Conservation (phyloP, 768 basidiomycete species). For the Lentinula sp. region DNA sequence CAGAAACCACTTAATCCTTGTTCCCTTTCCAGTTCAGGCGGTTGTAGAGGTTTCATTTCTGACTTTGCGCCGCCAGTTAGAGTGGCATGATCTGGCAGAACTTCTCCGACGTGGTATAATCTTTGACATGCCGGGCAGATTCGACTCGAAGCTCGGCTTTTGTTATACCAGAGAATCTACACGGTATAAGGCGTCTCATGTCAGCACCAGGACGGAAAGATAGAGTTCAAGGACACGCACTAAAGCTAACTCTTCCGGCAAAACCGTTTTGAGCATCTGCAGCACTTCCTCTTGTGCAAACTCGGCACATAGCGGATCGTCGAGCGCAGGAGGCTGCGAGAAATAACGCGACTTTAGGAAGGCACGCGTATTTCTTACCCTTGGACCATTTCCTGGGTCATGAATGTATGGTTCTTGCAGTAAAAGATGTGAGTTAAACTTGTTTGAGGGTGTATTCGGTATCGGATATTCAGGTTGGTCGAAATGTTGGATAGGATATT, state of each 20-base stretch:
- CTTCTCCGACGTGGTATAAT: slow-evolving; percentile 65
- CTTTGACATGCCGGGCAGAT: slow-evolving; percentile 77
- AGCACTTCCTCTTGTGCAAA: slow-evolving; percentile 72
- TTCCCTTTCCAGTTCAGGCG: slow-evolving; percentile 44
- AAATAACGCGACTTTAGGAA: slow-evolving; percentile 64
- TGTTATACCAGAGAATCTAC: slow-evolving; percentile 83
- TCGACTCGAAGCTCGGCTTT: slow-evolving; percentile 62
- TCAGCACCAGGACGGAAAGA: not conserved
- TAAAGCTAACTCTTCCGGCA: slow-evolving; percentile 68
- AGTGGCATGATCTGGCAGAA: slow-evolving; percentile 40
- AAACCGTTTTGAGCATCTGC: slow-evolving; percentile 62
- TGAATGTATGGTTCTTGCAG: slow-evolving; percentile 56
- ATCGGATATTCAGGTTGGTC: not conserved
- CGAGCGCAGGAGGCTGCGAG: slow-evolving; percentile 55
- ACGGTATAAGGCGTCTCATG: not conserved
- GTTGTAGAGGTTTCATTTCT: slow-evolving; percentile 6
- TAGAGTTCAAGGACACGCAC: slow-evolving; percentile 30
- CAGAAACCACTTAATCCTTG: slow-evolving; percentile 75
- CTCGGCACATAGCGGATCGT: slow-evolving; percentile 67
- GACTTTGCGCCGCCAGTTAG: slow-evolving; percentile 7
- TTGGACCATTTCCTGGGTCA: slow-evolving; percentile 76
- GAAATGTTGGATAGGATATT: not conserved
- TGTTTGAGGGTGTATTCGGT: not conserved
- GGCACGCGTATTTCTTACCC: slow-evolving; percentile 58
- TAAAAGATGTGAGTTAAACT: slow-evolving; percentile 13